These are phyloP conservation scores for Rhodotorula sp. DNA, from an alignment of 1,284 basidiomycete species.

Conservation along the genomic window DNA sequence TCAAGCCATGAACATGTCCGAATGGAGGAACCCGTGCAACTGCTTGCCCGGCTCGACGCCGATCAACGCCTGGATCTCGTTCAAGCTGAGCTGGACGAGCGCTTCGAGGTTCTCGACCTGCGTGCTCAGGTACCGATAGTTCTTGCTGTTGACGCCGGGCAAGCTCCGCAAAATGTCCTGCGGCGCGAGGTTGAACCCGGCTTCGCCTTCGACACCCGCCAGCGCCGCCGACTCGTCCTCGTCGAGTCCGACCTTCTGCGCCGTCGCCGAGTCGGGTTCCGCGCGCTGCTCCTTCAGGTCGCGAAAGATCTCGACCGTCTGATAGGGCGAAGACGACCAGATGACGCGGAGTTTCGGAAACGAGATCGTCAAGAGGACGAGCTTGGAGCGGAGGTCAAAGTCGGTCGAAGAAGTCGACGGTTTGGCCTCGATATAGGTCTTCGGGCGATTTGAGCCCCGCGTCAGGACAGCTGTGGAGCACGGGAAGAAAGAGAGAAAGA, in stretches of 20 bases:
- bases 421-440: slow-evolving; percentile 41
- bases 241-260: slow-evolving; percentile 76
- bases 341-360: slow-evolving; percentile 91
- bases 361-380: slow-evolving; percentile 81
- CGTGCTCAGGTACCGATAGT: slow-evolving; percentile 79
- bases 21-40: slow-evolving; percentile 78
- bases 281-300: slow-evolving; percentile 82
- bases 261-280: slow-evolving; percentile 76
- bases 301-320: slow-evolving; percentile 86
- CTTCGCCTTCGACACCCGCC: slow-evolving; percentile 54
- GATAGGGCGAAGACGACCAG: slow-evolving; percentile 94
- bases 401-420: slow-evolving; percentile 53
- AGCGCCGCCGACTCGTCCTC: slow-evolving; percentile 38
- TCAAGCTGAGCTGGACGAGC: slow-evolving; percentile 58
- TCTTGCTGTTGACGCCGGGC: slow-evolving; percentile 68
- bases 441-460: slow-evolving; percentile 51
- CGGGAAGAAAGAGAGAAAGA: not conserved
- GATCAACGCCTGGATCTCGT: slow-evolving; percentile 70
- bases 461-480: slow-evolving; percentile 47
- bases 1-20: slow-evolving; percentile 51
- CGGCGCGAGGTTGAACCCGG: slow-evolving; percentile 63
- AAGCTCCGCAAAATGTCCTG: slow-evolving; percentile 71
- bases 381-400: slow-evolving; percentile 62
- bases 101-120: slow-evolving; percentile 73
- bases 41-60: slow-evolving; percentile 78